Percentiles rank a stretch among this genome's conserved stretches.
Conservation (phyloP, 2,329 filamentous ascomycete species). For the Aspergillus sp. region DNA sequence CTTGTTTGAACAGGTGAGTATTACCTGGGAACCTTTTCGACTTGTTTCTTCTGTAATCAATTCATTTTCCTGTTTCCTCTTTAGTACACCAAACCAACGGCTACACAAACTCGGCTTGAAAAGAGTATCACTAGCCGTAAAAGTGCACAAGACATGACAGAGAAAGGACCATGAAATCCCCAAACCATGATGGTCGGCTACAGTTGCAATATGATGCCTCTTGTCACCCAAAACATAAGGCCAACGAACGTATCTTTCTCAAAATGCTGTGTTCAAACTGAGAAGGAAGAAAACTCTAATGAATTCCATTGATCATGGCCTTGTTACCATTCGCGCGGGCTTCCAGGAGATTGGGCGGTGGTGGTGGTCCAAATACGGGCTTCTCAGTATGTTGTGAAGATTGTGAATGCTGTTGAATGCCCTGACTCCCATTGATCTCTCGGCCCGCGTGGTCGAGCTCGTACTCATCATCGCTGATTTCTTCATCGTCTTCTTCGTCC, state of each 20-base stretch:
- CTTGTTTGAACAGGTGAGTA: not conserved
- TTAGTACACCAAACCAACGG: not conserved
- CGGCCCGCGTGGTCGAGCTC: conserved; percentile 31
- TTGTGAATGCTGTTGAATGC: conserved; percentile 15
- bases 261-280: not conserved
- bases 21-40: not conserved
- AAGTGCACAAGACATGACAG: not conserved
- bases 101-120: not conserved
- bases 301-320: conserved; percentile 37
- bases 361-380: conserved; percentile 42
- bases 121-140: not conserved
- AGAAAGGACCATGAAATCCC: too few relatives aligned
- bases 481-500: conserved; percentile 57
- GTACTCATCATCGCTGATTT: conserved; percentile 51
- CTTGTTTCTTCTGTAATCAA: not conserved
- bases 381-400: conserved; percentile 19
- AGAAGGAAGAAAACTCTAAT: conserved; percentile 7
- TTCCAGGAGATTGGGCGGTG: conserved; percentile 43
- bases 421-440: conserved; percentile 18
- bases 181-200: not conserved
- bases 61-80: not conserved
- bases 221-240: not conserved
- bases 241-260: not conserved
- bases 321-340: conserved; percentile 39
- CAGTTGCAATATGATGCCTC: not conserved